Base-by-base conservation (phyloP, 148 eudicot genomes). In the Pouteria glomerata region DNA sequence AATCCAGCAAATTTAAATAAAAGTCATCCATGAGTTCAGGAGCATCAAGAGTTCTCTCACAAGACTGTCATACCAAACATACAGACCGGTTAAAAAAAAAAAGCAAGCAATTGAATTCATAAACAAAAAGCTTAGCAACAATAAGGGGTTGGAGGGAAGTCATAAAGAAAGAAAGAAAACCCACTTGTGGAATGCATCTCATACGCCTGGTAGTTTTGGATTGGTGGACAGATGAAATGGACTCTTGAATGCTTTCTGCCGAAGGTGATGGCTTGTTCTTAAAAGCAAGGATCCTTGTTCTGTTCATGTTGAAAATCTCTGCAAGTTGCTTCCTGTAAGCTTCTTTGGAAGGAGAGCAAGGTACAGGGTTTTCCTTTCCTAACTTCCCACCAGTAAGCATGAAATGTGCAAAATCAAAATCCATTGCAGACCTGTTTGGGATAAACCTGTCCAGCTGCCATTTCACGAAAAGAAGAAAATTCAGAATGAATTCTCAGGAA, bases 391-490 rank as follows among this genome's bases (percentile, higher is more conserved):
- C 79, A n/a, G 73, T 77, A 15, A 83, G 76, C 87, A 83, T 80
- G 79, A 63, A 83, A 56, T 83, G 79, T 5, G 87, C 87, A 30
- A 67, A 83, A 44, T 80, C 80, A 37, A 83, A 77, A 52, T 83
- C 84, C 80, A 82, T 82, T 7, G 87, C 86, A 24, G 84, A 80
- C 42, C 86, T 68, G 69, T 83, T 83, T 6, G 86, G 84, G 57
- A 83, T 83, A 69, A 83, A 83, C 70, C 86, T 73, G 31, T 83
- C 86, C 77, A 83, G 52, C 86, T 83, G 77, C 50, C 50, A 64
- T 16, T 73, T 55, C 24, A 18, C 65, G 24, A 45, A 41, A 31
- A 47, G 14, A 63, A 70, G 15, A 39, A 30, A 47, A 55, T 33
- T 72, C 30, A 61, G 19, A 21, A 15, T 18, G 57, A 48, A 66